Conservation (phyloP, 78 protist species). For the Dictyostelium firmibasis region DNA sequence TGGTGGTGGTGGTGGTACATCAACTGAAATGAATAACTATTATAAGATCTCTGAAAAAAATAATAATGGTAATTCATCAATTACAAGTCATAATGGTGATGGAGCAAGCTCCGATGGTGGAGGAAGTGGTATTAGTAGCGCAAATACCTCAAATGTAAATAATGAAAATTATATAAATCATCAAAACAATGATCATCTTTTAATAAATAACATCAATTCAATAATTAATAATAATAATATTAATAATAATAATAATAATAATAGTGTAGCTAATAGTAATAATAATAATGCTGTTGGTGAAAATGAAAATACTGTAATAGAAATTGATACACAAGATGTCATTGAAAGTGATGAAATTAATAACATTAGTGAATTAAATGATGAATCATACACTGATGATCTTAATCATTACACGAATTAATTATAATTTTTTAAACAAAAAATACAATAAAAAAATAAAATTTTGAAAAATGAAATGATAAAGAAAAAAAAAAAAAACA, state of each 20-base stretch:
- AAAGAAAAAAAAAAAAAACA: no score
- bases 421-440: background rate
- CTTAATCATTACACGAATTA: background rate
- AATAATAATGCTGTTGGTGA: background rate
- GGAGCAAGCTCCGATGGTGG: constrained; percentile 1
- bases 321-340: background rate
- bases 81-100: no score
- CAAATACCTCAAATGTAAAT: background rate
- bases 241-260: background rate
- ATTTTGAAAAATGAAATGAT: no score
- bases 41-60: background rate
- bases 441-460: background rate
- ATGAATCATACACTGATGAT: background rate
- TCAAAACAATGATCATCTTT: background rate
- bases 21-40: background rate
- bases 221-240: background rate
- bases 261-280: background rate
- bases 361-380: background rate
- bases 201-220: background rate
- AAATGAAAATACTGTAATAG: background rate
- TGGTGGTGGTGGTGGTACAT: background rate
- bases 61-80: no score
- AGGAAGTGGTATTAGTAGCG: background rate
- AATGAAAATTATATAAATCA: background rate
- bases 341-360: background rate